Base-by-base conservation (phyloP, 768 basidiomycete genomes). In the Leccinum incarnatum region DNA sequence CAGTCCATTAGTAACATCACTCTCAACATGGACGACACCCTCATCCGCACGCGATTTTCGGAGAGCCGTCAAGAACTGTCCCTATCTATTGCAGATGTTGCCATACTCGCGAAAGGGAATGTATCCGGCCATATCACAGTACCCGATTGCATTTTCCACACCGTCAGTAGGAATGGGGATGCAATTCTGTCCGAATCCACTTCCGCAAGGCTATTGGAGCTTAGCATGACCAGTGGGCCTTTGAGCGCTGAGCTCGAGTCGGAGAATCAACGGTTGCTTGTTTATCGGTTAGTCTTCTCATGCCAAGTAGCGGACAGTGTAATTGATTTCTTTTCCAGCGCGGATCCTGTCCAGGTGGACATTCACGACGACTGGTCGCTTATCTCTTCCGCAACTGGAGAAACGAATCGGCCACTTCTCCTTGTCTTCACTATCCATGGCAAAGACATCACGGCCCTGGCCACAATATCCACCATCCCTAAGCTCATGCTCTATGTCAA, bases 281-380 rank as follows among this genome's bases (percentile, higher is more conserved):
- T 88, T 64, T 92, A 93, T 68, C 81, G 87, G 93, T 93, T 62
- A 63, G 81, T 76, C 53, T 32, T 51, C 25, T 36, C 30, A 32
- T 27, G 50, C 2, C 23, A 46, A 36, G 17, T 51, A 1, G n/a
- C 2, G 14, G 14, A 27, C 37, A 6, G 42, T 21, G 3, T 23
- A 5, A 51, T 34, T 67, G 25, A 69, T 34, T 36, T 52, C 52
- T 10, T 23, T 51, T 53, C 23, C 57, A 92, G 91, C 23, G 88
- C 91, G 29, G 89, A 93, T 66, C 93, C 93, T 1, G 72, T 95
- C 34, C 78, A 83, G 62, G 79, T 93, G 50, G 82, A 82, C 55
- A 84, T 93, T 53, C 84, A 78, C 63, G 93, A 95, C 62, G 91
- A 95, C 67, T 95, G 93, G 93, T 83, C 87, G 4, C 73, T 74